Evolutionary conservation across 139 green algal genomes (phyloP), one percentile per base, ranked within the genome.

Genomic region (Chlamydomonas sp.): DNA sequence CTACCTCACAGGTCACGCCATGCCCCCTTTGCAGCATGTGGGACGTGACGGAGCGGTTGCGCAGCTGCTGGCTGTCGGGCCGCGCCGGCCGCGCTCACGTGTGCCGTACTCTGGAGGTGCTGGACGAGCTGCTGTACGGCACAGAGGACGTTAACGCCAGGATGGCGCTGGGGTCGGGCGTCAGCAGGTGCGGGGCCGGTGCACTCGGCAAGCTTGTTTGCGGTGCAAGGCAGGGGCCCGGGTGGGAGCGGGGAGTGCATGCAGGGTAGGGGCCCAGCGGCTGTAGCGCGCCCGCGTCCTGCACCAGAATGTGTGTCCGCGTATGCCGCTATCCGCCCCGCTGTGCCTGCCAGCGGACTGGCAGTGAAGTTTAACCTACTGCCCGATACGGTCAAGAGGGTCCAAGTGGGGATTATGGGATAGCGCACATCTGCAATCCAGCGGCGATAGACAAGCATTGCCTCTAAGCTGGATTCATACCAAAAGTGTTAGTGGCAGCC

Each of bases 31-130:
- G 5, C 82, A 86, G 83, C 62, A 20, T 81, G 63, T 88, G 83
- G 83, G 83, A 88, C 49, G 74, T 88, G 49, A 49, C 83, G 7
- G 73, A 88, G 83, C 83, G 83, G 74, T 49, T 88, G n/a, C 83
- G 83, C 12, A 68, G 63, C 49, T 4, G 15, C 74, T 88, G 83
- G 83, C 62, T 81, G 71, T n/a, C 71, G 15, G 82, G 71, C 4
- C 71, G 71, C 31, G 31, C 31, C 31, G 31, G 31, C 15, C 63
- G 57, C 16, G 82, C 60, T 4, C 61, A 73, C 82, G 82, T 86
- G 59, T 3, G 8, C 1, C 60, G 58, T 12, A 57, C 59, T 10
- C 72, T 86, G 71, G 71, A 77, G 4, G 71, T 80, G 72, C 71
- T 86, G 60, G 82, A 86, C 20, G 59, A 12, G 15, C 71, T 86